Percentiles rank a stretch among this genome's conserved stretches.
Evolutionary conservation across 169 alveolate genomes (phyloP).

Genomic region (Plasmodium knowlesi): DNA sequence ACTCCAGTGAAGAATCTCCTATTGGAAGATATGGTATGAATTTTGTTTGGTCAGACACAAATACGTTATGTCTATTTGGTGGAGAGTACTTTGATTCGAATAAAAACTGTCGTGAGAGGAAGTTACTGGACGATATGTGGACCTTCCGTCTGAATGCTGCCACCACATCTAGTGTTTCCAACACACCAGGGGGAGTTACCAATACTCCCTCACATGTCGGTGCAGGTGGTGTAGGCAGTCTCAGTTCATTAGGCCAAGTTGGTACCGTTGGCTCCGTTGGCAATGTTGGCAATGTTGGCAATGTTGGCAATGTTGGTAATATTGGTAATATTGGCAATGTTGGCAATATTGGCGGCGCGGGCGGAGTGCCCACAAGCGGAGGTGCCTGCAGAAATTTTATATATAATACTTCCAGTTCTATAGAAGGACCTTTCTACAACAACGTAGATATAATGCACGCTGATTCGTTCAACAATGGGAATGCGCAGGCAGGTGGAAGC

Average conservation of each 20-base stretch:
- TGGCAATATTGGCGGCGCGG: background rate
- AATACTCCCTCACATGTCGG: background rate
- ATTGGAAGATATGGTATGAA: conserved; percentile 91
- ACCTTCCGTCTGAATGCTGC: conserved; percentile 76
- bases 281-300: too few species aligned
- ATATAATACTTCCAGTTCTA: background rate
- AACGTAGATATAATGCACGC: background rate
- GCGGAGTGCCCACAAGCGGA: background rate
- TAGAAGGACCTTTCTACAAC: background rate
- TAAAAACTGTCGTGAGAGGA: conserved; percentile 81
- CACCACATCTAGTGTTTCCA: background rate
- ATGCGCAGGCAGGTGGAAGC: background rate
- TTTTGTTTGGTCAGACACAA: conserved; percentile 90
- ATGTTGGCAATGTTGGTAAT: too few species aligned
- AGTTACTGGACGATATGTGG: conserved; percentile 89
- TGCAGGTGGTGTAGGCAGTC: background rate
- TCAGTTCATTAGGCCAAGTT: background rate
- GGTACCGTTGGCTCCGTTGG: too few species aligned
- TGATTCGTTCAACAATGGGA: background rate
- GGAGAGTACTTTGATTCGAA: conserved; percentile 86
- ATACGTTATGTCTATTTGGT: conserved; percentile 88
- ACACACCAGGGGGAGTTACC: background rate
- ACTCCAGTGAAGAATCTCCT: conserved; percentile 84
- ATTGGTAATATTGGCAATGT: background rate
- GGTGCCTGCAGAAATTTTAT: background rate